Conservation (phyloP, 345 rosid species). For the Orychophragmus violaceus region DNA sequence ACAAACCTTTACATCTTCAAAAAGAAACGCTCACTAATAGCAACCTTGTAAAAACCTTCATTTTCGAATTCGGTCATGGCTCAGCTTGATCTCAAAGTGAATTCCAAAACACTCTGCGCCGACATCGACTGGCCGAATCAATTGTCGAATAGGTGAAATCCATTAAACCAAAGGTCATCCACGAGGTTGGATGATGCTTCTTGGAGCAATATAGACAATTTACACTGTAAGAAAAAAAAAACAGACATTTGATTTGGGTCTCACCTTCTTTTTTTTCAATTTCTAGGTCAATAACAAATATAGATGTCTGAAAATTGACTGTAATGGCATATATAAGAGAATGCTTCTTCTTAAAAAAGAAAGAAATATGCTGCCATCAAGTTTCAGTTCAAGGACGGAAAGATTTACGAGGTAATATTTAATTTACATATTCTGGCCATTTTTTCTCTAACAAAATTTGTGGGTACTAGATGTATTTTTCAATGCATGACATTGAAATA, state of each 20-base stretch:
- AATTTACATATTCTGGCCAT: background rate
- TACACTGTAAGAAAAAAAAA: background rate
- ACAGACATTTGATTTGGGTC: no score
- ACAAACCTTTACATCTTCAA: no score
- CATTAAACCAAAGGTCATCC: no score
- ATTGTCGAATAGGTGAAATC: no score
- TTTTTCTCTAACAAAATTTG: slow-evolving; percentile 19
- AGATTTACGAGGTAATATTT: slow-evolving; percentile 54
- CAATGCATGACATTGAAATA: slow-evolving; percentile 81
- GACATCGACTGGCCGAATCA: no score
- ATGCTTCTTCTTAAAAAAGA: slow-evolving; percentile 95
- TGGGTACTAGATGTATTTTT: slow-evolving; percentile 44
- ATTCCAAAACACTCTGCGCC: no score
- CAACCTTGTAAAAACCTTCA: no score
- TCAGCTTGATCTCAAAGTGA: no score
- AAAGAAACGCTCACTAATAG: no score
- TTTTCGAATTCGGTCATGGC: no score
- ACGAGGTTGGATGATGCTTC: no score
- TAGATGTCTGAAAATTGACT: slow-evolving; percentile 80
- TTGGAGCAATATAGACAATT: background rate
- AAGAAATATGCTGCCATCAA: slow-evolving; percentile 98
- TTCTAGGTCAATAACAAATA: slow-evolving; percentile 87
- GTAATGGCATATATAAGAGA: slow-evolving; percentile 93
- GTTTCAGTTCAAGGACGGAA: slow-evolving; percentile 73
- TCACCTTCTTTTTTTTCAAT: background rate